Evolutionary conservation across 1,284 basidiomycete species (phyloP).

Genomic region (Ganoderma multipileum): DNA sequence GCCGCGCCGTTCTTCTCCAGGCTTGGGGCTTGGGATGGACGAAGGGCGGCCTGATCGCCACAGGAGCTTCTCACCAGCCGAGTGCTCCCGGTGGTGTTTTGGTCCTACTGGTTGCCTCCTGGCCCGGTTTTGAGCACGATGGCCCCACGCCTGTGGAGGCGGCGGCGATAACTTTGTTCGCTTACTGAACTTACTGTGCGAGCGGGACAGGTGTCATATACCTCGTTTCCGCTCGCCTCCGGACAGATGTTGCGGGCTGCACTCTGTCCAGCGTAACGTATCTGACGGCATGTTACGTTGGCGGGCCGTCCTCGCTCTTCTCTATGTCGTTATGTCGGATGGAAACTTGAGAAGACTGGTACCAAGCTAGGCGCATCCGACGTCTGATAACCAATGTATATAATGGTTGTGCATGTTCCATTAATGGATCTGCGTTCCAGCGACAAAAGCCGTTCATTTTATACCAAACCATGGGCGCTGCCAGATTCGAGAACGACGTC

Average conservation of each 20-base stretch:
- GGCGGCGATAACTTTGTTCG: background rate
- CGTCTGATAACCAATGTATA: background rate
- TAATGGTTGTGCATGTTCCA: background rate
- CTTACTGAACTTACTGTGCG: background rate
- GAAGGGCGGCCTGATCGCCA: background rate
- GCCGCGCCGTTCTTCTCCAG: background rate
- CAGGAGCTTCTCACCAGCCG: background rate
- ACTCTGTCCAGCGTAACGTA: background rate
- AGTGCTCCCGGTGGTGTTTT: background rate
- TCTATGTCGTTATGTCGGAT: background rate
- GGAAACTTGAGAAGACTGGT: background rate
- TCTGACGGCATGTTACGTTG: slow-evolving; percentile 1
- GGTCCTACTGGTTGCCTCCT: background rate
- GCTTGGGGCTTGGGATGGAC: background rate
- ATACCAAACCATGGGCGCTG: too few species aligned
- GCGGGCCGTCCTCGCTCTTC: background rate
- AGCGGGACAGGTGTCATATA: slow-evolving; percentile 1
- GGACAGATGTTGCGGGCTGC: background rate
- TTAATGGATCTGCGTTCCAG: background rate
- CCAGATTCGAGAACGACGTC: too few species aligned
- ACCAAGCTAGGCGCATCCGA: background rate
- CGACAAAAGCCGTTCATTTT: background rate
- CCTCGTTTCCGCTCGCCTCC: background rate
- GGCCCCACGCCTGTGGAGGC: background rate
- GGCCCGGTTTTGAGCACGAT: background rate